phyloP scores from a whole-genome alignment of 2,329 filamentous ascomycete species.

The Aspergillus hortae region DNA sequence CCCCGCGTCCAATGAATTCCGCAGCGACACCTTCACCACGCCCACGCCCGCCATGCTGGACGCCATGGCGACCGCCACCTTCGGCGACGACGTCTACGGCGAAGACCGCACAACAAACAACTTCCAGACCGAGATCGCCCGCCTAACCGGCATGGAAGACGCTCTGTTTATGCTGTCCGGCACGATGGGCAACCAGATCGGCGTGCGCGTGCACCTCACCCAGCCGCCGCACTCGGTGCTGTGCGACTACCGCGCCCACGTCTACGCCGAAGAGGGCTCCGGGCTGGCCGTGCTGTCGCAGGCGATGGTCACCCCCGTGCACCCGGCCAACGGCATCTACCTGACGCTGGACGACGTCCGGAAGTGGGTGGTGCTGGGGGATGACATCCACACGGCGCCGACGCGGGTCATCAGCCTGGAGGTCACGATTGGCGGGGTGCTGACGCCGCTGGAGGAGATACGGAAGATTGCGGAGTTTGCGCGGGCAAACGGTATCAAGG shows the following conservation, averaged over 20 bases:
- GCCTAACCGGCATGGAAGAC: constrained; percentile 31
- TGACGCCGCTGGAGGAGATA: constrained; percentile 16
- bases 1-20: constrained; percentile 16
- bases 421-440: constrained; percentile 13
- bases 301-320: constrained; percentile 26
- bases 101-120: constrained; percentile 26
- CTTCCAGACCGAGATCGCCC: constrained; percentile 28
- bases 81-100: constrained; percentile 34
- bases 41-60: constrained; percentile 26
- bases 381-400: constrained; percentile 28
- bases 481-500: constrained; percentile 19
- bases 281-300: constrained; percentile 29
- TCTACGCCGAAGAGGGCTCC: constrained; percentile 29
- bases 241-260: constrained; percentile 32
- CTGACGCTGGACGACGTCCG: constrained; percentile 34
- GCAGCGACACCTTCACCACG: constrained; percentile 26
- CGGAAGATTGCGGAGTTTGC: constrained; percentile 22
- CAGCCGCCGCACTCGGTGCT: constrained; percentile 34
- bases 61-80: constrained; percentile 18
- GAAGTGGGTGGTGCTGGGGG: constrained; percentile 23
- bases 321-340: constrained; percentile 30
- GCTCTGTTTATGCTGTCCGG: constrained; percentile 33
- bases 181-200: constrained; percentile 41
- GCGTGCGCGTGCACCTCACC: constrained; percentile 28
- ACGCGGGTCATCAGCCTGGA: constrained; percentile 19